A percentile compares a stretch with the other conserved stretches of the same genome.
Evolutionary conservation across 305 asterid species (phyloP).

Genomic region (Rubia occidens): DNA sequence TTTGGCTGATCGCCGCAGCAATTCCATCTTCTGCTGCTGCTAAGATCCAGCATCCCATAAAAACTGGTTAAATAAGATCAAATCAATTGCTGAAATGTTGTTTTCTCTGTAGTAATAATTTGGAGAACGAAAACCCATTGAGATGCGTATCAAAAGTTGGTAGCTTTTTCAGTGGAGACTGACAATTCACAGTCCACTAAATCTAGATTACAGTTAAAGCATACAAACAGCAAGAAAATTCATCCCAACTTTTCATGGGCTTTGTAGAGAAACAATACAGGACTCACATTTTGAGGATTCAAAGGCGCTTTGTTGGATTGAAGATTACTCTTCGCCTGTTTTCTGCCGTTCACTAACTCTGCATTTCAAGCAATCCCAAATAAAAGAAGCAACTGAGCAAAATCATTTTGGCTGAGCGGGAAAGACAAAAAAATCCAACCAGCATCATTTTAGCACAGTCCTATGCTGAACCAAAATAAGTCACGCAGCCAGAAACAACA

Average conservation of each 20-base stretch:
- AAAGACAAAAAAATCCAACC: neutral
- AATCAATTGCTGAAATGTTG: neutral
- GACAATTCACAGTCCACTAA: constrained; percentile 14
- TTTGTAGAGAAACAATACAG: neutral
- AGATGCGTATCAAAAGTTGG: constrained; percentile 18
- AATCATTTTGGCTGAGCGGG: neutral
- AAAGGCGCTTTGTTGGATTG: constrained; percentile 43
- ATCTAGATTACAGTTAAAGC: constrained; percentile 12
- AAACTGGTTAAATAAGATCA: neutral
- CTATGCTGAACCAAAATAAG: neutral
- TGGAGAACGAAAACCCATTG: constrained; percentile 7
- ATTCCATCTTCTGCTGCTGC: constrained; percentile 37
- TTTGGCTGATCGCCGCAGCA: constrained; percentile 35
- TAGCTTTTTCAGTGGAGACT: constrained; percentile 14
- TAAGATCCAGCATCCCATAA: constrained; percentile 21
- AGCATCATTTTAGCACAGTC: constrained; percentile 18
- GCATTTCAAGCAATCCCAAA: neutral
- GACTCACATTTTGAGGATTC: constrained; percentile 54
- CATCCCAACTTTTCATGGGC: neutral
- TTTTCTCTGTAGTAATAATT: neutral
- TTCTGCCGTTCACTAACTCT: constrained; percentile 42
- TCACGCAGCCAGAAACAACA: constrained; percentile 1
- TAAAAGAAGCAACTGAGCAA: neutral
- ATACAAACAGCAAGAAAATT: constrained; percentile 7
- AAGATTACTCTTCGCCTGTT: constrained; percentile 18